Evolutionary conservation across 345 rosid genomes (phyloP), one percentile per base, ranked within the genome.

Genomic region (Acer campestre): DNA sequence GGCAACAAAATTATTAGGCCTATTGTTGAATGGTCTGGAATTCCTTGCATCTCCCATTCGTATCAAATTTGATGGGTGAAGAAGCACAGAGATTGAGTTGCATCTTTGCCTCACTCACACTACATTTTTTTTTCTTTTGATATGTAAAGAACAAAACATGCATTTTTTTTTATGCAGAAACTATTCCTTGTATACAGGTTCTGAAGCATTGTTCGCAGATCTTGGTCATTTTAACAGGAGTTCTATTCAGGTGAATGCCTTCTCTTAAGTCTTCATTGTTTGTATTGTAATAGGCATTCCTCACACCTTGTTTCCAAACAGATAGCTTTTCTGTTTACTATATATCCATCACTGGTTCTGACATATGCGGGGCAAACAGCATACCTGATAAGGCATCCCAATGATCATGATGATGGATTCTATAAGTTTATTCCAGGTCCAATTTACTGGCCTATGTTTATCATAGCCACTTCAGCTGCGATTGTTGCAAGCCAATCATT

Each of bases 301-400:
- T 67, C 35, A 68, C 53, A 25, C 20, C 40, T 68, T 79, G 68
- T 75, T 79, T 72, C 5, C 71, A 61, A 6, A 73, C 93, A 91
- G 92, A 86, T 89, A 1, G 97, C 98, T 44, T 95, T 91, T 76
- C 64, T 93, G 31, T 85, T 81, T 71, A 83, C 91, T 1, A 93
- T 95, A 61, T 95, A 93, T 78, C 98, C 98, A 2, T 93, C 97
- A 7, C 87, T 93, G 69, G 84, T 95, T 71, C 82, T 95, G 75
- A 93, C 98, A 53, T 95, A 91, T 79, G 94, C 94, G 3, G 98
- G 98, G 63, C 98, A 93, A 85, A 92, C 97, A 53, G 95, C 97
- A 0, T 95, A 93, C 78, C 85, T 95, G 73, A 91, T 91, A 83
- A 89, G 74, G 69, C 71, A 91, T 69, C 97, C 93, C 17, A 67